Evolutionary conservation across 2,329 filamentous ascomycete species (phyloP).

Genomic region (Monosporascus sp.): DNA sequence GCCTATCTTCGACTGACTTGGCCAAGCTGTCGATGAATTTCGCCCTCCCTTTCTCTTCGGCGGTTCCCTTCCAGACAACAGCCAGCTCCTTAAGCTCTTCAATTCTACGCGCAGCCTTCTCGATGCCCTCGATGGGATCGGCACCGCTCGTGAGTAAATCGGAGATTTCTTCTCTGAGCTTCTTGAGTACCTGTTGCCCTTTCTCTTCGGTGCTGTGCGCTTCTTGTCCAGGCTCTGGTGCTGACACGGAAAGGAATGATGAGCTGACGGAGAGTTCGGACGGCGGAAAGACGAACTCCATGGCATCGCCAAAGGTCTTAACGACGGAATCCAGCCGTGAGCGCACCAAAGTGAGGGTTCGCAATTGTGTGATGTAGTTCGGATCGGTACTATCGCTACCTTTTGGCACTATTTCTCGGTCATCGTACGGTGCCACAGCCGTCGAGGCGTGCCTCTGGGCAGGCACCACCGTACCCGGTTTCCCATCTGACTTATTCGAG

Average conservation of each 20-base stretch:
- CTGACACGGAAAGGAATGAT: constrained; percentile 84
- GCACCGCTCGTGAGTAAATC: constrained; percentile 53
- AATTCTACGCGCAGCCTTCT: constrained; percentile 67
- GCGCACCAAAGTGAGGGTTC: constrained; percentile 76
- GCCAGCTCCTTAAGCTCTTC: constrained; percentile 72
- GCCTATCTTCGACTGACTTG: constrained; percentile 75
- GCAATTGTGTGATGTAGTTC: constrained; percentile 69
- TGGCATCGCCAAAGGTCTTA: constrained; percentile 86
- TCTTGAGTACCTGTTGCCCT: constrained; percentile 72
- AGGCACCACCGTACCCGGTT: constrained; percentile 10
- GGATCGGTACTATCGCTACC: constrained; percentile 33
- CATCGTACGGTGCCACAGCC: constrained; percentile 5
- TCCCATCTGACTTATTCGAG: constrained; percentile 24
- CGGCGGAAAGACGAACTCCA: constrained; percentile 90
- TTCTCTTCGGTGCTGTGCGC: constrained; percentile 74
- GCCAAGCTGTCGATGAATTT: constrained; percentile 78
- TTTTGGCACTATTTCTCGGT: constrained; percentile 14
- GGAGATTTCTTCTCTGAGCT: constrained; percentile 65
- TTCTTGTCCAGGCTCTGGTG: constrained; percentile 62
- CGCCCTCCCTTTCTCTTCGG: constrained; percentile 79
- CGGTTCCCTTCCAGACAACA: constrained; percentile 89
- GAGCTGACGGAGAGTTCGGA: constrained; percentile 80
- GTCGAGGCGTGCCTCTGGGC: constrained; percentile 16
- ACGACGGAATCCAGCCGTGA: constrained; percentile 83
- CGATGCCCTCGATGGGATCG: constrained; percentile 61